Evolutionary conservation across 441 rosid genomes (phyloP), one percentile per base, ranked within the genome.

Genomic region (Hypseocharis bilobata): DNA sequence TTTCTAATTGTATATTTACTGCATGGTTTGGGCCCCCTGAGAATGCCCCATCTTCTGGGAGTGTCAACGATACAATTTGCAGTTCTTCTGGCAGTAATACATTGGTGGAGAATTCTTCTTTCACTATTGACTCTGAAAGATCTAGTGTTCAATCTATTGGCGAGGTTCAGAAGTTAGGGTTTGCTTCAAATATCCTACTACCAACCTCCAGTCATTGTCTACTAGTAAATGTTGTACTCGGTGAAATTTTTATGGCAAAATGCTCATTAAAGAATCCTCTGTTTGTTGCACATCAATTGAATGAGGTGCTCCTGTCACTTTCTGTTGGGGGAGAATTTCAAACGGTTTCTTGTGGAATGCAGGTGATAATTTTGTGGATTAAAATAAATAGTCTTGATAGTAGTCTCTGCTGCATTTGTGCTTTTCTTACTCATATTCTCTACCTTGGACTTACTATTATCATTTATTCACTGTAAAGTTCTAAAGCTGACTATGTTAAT

Each of bases 241-340:
- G 77, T 67, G 86, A 76, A 72, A 73, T 88, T 72, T 73, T 82
- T 58, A 72, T 88, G 66, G 80, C 80, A 47, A 85, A 82, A 66
- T 81, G 76, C 77, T 67, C 85, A 27, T 70, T 80, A 64, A 93
- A 88, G 78, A 78, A 75, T 66, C 57, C 71, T 52, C 70, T 87
- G 70, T 70, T 69, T 72, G 82, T 70, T 67, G 77, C 79, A n/a
- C 89, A 82, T 74, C 82, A 81, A 68, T 71, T 78, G 45, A 83
- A 72, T 63, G 82, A 84, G 78, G 86, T 90, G 67, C 73, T 78
- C 58, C 74, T 87, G 51, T 79, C 82, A 40, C 78, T 88, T 70
- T 84, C 84, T 22, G 70, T 88, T 62, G 96, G 81, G 57, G 77
- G 79, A 76, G 77, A 79, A 49, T 82, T 80, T 70, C 89, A 83